phyloP scores from a whole-genome alignment of 768 basidiomycete species.

The Kondoa malvinella region DNA sequence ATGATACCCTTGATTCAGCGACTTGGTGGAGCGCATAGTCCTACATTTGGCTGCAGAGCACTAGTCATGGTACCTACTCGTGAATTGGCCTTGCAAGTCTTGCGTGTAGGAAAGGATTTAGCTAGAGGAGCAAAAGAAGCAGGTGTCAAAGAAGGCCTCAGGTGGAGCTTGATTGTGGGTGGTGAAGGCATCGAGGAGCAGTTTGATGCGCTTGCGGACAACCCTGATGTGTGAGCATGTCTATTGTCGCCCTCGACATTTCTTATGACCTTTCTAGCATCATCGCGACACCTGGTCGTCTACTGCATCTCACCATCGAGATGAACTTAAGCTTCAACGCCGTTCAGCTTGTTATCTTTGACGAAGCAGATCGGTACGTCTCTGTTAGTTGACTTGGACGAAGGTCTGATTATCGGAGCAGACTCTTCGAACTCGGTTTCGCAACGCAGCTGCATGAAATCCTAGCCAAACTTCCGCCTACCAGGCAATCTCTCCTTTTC shows the following conservation, averaged over 20 bases:
- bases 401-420: not conserved
- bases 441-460: constrained; percentile 81
- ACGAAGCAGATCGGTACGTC: constrained; percentile 83
- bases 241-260: not conserved
- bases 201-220: constrained; percentile 82
- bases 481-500: constrained; percentile 82
- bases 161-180: constrained; percentile 91
- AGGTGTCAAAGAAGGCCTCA: constrained; percentile 49
- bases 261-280: constrained; percentile 40
- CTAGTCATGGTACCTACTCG: constrained; percentile 79
- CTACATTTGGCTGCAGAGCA: constrained; percentile 43
- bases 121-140: constrained; percentile 42
- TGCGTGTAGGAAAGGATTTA: constrained; percentile 91
- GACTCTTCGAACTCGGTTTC: constrained; percentile 91
- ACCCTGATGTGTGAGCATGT: constrained; percentile 74
- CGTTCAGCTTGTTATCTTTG: constrained; percentile 79
- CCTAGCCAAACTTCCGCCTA: constrained; percentile 63
- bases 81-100: constrained; percentile 80
- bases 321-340: constrained; percentile 84
- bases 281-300: constrained; percentile 91
- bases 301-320: constrained; percentile 90
- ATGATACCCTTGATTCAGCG: constrained; percentile 79
- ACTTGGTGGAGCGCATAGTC: constrained; percentile 60
- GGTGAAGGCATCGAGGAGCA: constrained; percentile 92
- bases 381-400: constrained; percentile 88